phyloP scores from a whole-genome alignment of 495 filamentous ascomycete species.

The Xylaria curta region DNA sequence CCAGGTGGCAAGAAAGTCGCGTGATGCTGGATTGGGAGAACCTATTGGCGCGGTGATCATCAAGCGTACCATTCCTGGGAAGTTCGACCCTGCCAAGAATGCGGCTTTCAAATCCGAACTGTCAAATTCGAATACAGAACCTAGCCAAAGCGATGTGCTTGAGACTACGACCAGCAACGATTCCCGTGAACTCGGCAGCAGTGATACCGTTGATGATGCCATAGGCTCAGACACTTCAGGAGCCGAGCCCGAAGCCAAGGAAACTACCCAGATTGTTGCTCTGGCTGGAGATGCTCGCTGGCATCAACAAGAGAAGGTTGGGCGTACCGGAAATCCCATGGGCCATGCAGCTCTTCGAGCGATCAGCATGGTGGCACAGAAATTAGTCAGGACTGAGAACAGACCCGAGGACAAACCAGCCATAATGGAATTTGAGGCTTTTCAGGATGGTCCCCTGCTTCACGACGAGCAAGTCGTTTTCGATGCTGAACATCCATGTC shows the following conservation, averaged over 20 bases:
- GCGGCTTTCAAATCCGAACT: constrained; percentile 33
- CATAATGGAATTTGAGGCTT: constrained; percentile 53
- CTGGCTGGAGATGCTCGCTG: constrained; percentile 83
- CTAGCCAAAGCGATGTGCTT: constrained; percentile 29
- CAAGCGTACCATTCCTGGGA: constrained; percentile 52
- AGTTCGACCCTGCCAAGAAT: constrained; percentile 45
- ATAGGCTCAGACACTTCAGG: constrained; percentile 31
- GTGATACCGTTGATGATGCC: constrained; percentile 26
- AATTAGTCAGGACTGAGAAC: constrained; percentile 58
- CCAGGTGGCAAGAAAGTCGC: constrained; percentile 63
- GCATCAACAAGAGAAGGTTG: constrained; percentile 53
- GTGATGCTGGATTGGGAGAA: constrained; percentile 65
- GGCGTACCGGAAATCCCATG: constrained; percentile 69
- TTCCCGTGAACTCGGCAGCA: constrained; percentile 18
- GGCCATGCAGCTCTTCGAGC: constrained; percentile 84
- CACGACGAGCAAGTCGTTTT: constrained; percentile 51
- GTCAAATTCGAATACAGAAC: constrained; percentile 27
- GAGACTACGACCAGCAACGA: constrained; percentile 17
- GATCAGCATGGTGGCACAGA: constrained; percentile 85
- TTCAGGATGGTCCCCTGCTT: constrained; percentile 52
- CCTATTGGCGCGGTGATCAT: constrained; percentile 83
- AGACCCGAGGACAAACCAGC: constrained; percentile 31
- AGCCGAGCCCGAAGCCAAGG: constrained; percentile 43
- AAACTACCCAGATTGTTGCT: constrained; percentile 61
- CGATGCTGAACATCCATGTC: constrained; percentile 50